phyloP scores from a whole-genome alignment of 2,329 filamentous ascomycete genomes.

The Colletotrichum limetticola region DNA sequence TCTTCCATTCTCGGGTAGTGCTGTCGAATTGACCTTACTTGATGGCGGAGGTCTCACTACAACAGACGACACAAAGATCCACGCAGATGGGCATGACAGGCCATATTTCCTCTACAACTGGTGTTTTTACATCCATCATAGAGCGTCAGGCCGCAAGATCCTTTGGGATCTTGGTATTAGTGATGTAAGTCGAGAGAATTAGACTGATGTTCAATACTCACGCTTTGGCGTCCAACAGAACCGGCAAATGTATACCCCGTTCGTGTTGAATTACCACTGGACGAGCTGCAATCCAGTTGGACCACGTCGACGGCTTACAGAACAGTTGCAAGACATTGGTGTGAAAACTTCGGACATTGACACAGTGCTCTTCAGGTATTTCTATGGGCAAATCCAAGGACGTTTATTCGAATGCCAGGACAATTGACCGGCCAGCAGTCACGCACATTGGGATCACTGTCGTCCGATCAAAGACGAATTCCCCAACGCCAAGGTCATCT shows the following conservation, averaged over 20 bases:
- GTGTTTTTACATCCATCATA: not conserved
- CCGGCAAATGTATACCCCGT: not conserved
- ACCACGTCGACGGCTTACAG: not conserved
- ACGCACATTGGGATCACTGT: not conserved
- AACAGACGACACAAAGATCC: constrained; percentile 6
- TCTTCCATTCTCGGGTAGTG: not conserved
- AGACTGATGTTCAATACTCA: not conserved
- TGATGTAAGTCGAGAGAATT: not conserved
- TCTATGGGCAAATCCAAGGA: not conserved
- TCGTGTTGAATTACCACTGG: not conserved
- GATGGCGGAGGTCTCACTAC: constrained; percentile 2
- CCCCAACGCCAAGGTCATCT: not conserved
- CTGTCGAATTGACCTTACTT: not conserved
- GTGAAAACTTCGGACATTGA: not conserved
- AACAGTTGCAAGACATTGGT: not conserved
- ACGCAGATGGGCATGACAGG: not conserved
- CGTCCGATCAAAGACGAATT: not conserved
- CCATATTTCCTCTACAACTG: not conserved
- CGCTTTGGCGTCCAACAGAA: not conserved
- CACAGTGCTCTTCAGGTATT: not conserved
- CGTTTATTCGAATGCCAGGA: not conserved
- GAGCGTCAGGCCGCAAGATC: not conserved
- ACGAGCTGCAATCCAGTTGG: not conserved
- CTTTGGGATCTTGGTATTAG: not conserved
- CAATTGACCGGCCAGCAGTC: not conserved